phyloP scores from a whole-genome alignment of 805 yeast species.

The Ogataea pini region DNA sequence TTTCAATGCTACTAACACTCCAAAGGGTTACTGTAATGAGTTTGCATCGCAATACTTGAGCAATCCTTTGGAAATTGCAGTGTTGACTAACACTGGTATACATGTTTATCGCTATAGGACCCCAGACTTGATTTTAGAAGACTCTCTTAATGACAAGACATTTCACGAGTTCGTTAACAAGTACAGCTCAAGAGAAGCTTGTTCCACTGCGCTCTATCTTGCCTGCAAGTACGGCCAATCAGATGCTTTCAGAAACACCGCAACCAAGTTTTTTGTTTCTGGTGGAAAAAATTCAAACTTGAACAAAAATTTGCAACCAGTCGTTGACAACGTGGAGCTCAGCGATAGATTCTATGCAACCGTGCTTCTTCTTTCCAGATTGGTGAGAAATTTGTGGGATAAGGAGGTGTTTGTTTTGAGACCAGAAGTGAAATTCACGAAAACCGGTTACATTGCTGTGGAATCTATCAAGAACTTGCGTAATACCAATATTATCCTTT shows the following conservation, averaged over 20 bases:
- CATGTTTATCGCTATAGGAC: conserved; percentile 75
- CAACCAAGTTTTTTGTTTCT: conserved; percentile 51
- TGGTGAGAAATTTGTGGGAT: conserved; percentile 80
- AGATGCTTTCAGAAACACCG: conserved; percentile 46
- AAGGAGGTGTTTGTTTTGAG: conserved; percentile 57
- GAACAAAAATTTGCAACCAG: conserved; percentile 37
- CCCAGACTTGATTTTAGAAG: conserved; percentile 75
- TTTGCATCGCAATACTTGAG: conserved; percentile 82
- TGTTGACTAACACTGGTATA: conserved; percentile 77
- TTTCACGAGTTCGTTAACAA: conserved; percentile 69
- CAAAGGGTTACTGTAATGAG: conserved; percentile 81
- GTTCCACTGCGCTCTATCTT: conserved; percentile 82
- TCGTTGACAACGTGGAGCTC: conserved; percentile 75
- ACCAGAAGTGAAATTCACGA: conserved; percentile 35
- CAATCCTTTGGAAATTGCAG: conserved; percentile 70
- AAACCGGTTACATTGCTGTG: conserved; percentile 37
- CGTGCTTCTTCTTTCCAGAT: conserved; percentile 72
- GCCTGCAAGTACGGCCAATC: conserved; percentile 75
- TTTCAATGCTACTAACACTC: conserved; percentile 70
- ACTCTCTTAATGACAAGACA: conserved; percentile 61
- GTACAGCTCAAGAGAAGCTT: conserved; percentile 87
- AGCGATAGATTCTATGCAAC: conserved; percentile 92
- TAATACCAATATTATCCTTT: conserved; percentile 37
- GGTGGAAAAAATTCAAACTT: conserved; percentile 55
- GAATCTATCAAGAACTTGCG: conserved; percentile 46